Evolutionary conservation across 139 green algal genomes (phyloP), one percentile per base, ranked within the genome.

Genomic region (Pseudopediastrum boryanum): DNA sequence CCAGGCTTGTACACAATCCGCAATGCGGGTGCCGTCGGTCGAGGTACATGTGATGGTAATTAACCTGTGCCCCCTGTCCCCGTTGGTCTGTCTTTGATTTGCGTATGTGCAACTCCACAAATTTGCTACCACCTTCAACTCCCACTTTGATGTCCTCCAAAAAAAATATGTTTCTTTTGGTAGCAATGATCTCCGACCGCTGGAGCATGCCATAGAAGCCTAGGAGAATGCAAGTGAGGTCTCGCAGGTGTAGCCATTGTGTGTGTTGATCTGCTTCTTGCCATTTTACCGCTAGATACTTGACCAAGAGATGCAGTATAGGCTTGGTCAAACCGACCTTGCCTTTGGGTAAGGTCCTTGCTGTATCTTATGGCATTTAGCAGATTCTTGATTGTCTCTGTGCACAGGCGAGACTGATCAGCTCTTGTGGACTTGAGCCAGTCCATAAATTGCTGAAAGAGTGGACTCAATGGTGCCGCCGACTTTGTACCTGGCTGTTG

Each of bases 171-270:
- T n/a, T n/a, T n/a, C n/a, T n/a, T 5, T 50, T 6, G 19, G 52
- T 21, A 6, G 63, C 63, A 50, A 51, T 51, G 7, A 71, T 50
- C 36, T 71, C 63, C 38, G 63, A 71, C 16, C 63, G 33, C 33
- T 41, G 63, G 19, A 71, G 33, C 63, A 71, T 71, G 63, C 63
- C 29, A 41, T 38, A 71, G 63, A 52, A 71, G 16, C 63, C 63
- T n/a, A 71, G 35, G 19, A 71, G 63, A 5, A 43, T 51, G 39
- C 33, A 50, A 25, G 39, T 56, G 21, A 13, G 7, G 16, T 71
- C 63, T 41, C 63, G 29, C 4, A 71, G 35, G 33, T 33, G 33
- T 19, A 71, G 31, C 7, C 31, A 9, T 9, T 41, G 6, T 36
- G 44, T 43, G 13, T 7, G 7, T 35, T 35, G 13, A 13, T 69